Evolutionary conservation across 208 protist species (phyloP).

Genomic region (Angomonas ambiguus): DNA sequence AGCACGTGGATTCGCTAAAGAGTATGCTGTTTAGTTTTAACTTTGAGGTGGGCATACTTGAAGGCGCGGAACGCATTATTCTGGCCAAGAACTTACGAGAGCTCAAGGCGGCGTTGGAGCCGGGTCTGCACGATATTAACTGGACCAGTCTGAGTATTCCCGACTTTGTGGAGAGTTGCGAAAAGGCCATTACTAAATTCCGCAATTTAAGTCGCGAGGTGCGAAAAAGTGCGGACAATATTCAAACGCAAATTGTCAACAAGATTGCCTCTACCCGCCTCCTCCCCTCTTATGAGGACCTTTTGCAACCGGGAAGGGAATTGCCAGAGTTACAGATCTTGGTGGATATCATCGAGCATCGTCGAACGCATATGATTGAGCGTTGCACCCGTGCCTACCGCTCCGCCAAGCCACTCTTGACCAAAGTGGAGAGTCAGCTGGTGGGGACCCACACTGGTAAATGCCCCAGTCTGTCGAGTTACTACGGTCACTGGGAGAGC

Average conservation of each 20-base stretch:
- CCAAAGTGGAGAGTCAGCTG: constrained; percentile 95
- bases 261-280: constrained; percentile 84
- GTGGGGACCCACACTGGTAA: constrained; percentile 91
- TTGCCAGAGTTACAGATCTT: constrained; percentile 91
- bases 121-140: constrained; percentile 96
- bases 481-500: constrained; percentile 97
- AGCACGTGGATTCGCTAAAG: constrained; percentile 93
- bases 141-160: constrained; percentile 98
- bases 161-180: constrained; percentile 93
- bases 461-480: constrained; percentile 81
- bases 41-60: constrained; percentile 74
- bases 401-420: constrained; percentile 92
- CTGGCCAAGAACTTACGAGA: constrained; percentile 84
- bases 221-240: constrained; percentile 93
- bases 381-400: constrained; percentile 90
- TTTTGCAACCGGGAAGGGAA: constrained; percentile 79
- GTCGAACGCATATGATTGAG: constrained; percentile 75
- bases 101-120: constrained; percentile 87
- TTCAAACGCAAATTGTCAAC: constrained; percentile 91
- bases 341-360: constrained; percentile 88
- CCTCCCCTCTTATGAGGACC: constrained; percentile 71
- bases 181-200: constrained; percentile 95
- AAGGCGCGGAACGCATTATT: constrained; percentile 90
- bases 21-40: constrained; percentile 92
- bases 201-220: constrained; percentile 94